Evolutionary conservation across 2,329 filamentous ascomycete species (phyloP), one percentile per base, ranked within the genome.

Genomic region (Tolypocladium tundrense): DNA sequence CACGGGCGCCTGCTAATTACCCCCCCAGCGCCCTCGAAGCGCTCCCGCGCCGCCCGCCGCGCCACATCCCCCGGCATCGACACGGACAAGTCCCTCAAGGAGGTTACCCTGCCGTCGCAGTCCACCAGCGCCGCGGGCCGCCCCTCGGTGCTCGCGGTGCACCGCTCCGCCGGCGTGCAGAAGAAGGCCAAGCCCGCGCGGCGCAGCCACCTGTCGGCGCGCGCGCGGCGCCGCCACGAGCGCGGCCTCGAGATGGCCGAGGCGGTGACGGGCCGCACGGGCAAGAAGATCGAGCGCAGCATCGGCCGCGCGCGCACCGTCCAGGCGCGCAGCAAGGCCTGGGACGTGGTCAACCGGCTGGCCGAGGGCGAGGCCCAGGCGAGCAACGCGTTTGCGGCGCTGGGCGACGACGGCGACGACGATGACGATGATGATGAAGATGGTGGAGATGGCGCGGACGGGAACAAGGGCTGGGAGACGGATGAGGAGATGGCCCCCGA

Each of bases 11-110:
- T 4, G 27, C 27, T 31, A 31, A 31, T 27, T 4, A 2, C 27
- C 27, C 27, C 27, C 2, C 21, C 67, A 88, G 85, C 76, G 57
- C 77, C 78, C 43, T 89, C 88, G 5, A 72, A 84, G 59, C 88
- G 87, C 75, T 92, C 89, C 56, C 87, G 89, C 63, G 88, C 87
- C 59, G 87, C 88, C 45, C 83, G 88, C 67, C 85, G 89, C 62
- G 88, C 85, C 53, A 83, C 84, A 19, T 88, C 87, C 4, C 86
- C 88, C 33, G 79, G 84, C 66, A 85, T 90, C 71, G 75, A 88
- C 72, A 82, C 83, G 50, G 86, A 90, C 77, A 88, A 88, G 73
- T 88, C 86, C 8, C 77, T 89, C 27, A 88, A 87, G 68, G 75
- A 83, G 42, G 72, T 81, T 59, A 75, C 79, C 60, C 76, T 79